Evolutionary conservation across 1,284 basidiomycete species (phyloP).

Genomic region (Schizopora paradoxa): DNA sequence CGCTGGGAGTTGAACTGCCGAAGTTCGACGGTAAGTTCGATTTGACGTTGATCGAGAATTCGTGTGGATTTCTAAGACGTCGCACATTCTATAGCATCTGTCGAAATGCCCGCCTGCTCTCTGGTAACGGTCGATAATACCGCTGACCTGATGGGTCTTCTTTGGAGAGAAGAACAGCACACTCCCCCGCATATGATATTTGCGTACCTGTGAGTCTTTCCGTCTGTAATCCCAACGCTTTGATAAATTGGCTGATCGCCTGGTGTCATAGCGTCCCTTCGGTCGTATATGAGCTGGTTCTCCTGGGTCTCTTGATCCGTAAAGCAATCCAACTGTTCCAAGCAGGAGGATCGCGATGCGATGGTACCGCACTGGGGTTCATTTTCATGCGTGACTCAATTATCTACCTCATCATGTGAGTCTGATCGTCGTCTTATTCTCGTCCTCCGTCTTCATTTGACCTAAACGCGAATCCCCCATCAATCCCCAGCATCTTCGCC

Average conservation of each 20-base stretch:
- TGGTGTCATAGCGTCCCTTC: conserved; percentile 2
- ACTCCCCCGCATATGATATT: conserved; percentile 3
- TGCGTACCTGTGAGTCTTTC: conserved; percentile 1
- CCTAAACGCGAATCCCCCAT: background rate
- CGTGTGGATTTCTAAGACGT: background rate
- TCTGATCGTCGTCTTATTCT: no score
- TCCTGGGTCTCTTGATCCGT: conserved; percentile 5
- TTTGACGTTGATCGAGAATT: background rate
- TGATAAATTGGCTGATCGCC: background rate
- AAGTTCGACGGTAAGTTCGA: background rate
- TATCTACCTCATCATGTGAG: no score
- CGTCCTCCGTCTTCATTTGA: background rate
- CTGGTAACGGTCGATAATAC: background rate
- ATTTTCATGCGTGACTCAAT: no score
- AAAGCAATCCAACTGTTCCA: conserved; percentile 1
- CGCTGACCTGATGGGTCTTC: background rate
- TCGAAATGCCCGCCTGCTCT: conserved; percentile 5
- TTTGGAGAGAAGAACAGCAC: background rate
- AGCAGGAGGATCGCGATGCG: no score
- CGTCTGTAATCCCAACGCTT: background rate
- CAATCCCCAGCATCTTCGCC: background rate
- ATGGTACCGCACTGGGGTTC: no score
- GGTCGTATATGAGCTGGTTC: conserved; percentile 1
- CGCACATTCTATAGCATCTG: background rate
- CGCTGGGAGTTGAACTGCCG: conserved; percentile 1